phyloP scores from a whole-genome alignment of 805 yeast species.

The Suhomyces sp. region DNA sequence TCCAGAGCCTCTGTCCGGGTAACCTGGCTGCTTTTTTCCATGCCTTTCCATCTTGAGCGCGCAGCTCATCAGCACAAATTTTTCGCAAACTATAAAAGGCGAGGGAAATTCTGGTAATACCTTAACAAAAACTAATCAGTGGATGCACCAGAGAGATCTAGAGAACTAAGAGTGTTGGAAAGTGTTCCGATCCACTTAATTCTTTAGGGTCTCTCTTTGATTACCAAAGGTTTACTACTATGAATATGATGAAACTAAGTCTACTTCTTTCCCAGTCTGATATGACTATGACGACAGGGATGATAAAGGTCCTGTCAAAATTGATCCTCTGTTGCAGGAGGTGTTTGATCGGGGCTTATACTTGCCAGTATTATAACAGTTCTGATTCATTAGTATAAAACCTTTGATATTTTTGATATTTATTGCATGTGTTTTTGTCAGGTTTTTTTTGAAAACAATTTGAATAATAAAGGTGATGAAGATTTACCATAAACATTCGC shows the following conservation, averaged over 20 bases:
- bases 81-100: slow-evolving; percentile 4
- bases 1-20: slow-evolving; percentile 2
- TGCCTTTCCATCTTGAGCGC: not conserved
- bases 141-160: not conserved
- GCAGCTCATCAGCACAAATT: slow-evolving; percentile 1
- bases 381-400: slow-evolving; percentile 47
- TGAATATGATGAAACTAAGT: slow-evolving; percentile 50
- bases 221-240: not conserved
- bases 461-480: slow-evolving; percentile 58
- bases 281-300: slow-evolving; percentile 93
- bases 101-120: not conserved
- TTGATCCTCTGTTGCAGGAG: slow-evolving; percentile 38
- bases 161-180: not conserved
- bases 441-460: slow-evolving; percentile 10
- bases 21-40: slow-evolving; percentile 1
- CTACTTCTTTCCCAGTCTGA: slow-evolving; percentile 89
- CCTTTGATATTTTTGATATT: slow-evolving; percentile 1
- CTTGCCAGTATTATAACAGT: slow-evolving; percentile 79
- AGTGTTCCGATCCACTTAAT: not conserved
- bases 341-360: slow-evolving; percentile 56
- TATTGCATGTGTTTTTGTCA: slow-evolving; percentile 5
- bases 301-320: slow-evolving; percentile 45
- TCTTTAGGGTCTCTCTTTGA: not conserved
- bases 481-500: slow-evolving; percentile 78
- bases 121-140: not conserved